Conservation (phyloP, 2,329 filamentous ascomycete genomes). For the Pseudogymnoascus sp. region DNA sequence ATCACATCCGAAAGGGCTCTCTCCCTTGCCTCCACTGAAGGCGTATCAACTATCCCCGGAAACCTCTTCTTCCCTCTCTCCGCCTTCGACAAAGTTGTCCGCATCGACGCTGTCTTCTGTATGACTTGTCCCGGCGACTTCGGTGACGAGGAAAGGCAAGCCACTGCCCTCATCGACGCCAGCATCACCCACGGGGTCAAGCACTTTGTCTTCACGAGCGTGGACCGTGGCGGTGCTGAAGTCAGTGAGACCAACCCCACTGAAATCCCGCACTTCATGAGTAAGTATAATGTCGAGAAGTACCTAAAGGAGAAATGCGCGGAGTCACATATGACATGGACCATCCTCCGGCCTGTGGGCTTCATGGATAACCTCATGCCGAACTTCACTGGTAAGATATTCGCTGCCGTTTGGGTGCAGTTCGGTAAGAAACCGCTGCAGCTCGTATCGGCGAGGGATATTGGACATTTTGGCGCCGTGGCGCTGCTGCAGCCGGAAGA, state of each 20-base stretch:
- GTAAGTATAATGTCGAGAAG: slow-evolving; percentile 54
- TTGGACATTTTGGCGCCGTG: slow-evolving; percentile 39
- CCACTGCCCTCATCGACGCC: slow-evolving; percentile 50
- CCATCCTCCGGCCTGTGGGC: slow-evolving; percentile 46
- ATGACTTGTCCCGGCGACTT: slow-evolving; percentile 31
- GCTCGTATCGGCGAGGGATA: slow-evolving; percentile 36
- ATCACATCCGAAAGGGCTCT: slow-evolving; percentile 34
- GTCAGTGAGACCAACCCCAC: slow-evolving; percentile 45
- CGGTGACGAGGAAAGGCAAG: slow-evolving; percentile 44
- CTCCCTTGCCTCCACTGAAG: slow-evolving; percentile 34
- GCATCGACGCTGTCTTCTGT: slow-evolving; percentile 47
- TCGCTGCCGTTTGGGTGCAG: slow-evolving; percentile 21
- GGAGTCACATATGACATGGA: slow-evolving; percentile 41
- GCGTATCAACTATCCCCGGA: slow-evolving; percentile 44
- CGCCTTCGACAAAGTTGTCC: slow-evolving; percentile 37
- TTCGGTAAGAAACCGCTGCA: slow-evolving; percentile 30
- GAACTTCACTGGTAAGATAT: slow-evolving; percentile 20
- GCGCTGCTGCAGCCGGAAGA: slow-evolving; percentile 33
- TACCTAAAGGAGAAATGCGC: slow-evolving; percentile 41
- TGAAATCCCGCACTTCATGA: slow-evolving; percentile 52
- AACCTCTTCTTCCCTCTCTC: slow-evolving; percentile 39
- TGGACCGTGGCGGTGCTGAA: slow-evolving; percentile 51
- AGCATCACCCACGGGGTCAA: slow-evolving; percentile 45
- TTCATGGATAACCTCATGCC: slow-evolving; percentile 44
- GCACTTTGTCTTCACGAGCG: slow-evolving; percentile 56